Conservation (phyloP, 768 basidiomycete species). For the Russula sp. region DNA sequence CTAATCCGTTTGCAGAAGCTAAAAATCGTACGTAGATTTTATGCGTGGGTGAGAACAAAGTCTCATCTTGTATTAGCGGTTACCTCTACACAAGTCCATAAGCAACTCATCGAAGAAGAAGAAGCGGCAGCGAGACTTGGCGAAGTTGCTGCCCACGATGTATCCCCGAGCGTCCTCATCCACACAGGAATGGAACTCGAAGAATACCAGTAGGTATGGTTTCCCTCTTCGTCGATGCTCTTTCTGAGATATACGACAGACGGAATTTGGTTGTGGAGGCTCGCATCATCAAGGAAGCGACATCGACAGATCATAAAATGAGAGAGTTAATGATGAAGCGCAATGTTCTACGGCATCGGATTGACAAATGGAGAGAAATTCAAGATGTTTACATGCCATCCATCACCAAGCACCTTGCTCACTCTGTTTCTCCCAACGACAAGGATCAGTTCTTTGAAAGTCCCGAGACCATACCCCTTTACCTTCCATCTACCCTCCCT, state of each 20-base stretch:
- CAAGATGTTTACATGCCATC: slow-evolving; percentile 2
- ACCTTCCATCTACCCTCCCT: neutral
- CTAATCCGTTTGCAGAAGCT: neutral
- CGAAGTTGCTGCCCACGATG: neutral
- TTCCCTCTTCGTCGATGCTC: neutral
- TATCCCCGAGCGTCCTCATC: neutral
- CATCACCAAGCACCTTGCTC: neutral
- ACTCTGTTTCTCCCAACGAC: neutral
- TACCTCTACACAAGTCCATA: neutral
- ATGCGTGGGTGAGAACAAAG: neutral
- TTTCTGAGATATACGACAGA: neutral
- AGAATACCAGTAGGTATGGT: neutral
- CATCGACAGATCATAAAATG: neutral
- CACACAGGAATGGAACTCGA: neutral
- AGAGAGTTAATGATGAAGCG: neutral
- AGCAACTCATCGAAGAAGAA: slow-evolving; percentile 7
- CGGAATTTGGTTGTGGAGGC: neutral
- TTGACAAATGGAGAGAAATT: slow-evolving; percentile 7
- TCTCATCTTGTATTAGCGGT: neutral
- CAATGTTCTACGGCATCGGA: neutral
- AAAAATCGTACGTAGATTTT: neutral
- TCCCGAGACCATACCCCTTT: neutral
- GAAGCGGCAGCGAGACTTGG: neutral
- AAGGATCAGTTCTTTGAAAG: neutral
- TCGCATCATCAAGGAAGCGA: neutral